Evolutionary conservation across 2,329 filamentous ascomycete species (phyloP), one percentile per base, ranked within the genome.

Genomic region (Alternaria burnsii): DNA sequence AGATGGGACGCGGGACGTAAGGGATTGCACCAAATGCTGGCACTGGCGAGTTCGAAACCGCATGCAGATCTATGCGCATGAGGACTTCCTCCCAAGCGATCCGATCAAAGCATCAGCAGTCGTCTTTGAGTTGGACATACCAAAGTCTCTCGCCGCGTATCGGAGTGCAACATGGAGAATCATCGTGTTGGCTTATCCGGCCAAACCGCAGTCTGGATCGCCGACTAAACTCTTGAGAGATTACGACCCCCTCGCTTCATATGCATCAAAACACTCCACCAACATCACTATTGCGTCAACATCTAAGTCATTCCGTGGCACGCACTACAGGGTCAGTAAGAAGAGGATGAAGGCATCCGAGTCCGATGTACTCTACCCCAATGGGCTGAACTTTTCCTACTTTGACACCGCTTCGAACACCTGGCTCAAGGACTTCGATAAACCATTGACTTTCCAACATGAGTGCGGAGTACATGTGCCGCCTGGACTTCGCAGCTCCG

Each of bases 131-230:
- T 74, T 88, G 3, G 55, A 51, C 1, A 72, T 78, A 22, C 85
- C 86, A 0, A 44, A 56, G 2, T 74, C 71, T 12, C 78, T 86
- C 16, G 70, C 72, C 2, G 70, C 71, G 1, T 88, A 87, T 71
- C 80, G 86, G 7, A 78, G 85, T 53, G 72, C 77, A 6, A 85
- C 83, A 0, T 87, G 83, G 83, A 71, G 61, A 14, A 79, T 86
- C 4, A 58, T 84, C 8, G 76, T 67, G 10, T 59, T 84, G 14
- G 79, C 75, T 71, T 40, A 65, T 36, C 59, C 55, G 46, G 62
- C 8, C 58, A 30, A 30, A 30, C 28, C 28, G 9, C 28, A 30
- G 9, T 30, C 28, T 1, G 28, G 28, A 30, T 30, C 28, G 28
- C 28, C 28, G 28, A 30, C 28, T 30, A 30, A 30, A 11, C 28